Base-by-base conservation (phyloP, 2,329 filamentous ascomycete species). In the Phialophora expanda region DNA sequence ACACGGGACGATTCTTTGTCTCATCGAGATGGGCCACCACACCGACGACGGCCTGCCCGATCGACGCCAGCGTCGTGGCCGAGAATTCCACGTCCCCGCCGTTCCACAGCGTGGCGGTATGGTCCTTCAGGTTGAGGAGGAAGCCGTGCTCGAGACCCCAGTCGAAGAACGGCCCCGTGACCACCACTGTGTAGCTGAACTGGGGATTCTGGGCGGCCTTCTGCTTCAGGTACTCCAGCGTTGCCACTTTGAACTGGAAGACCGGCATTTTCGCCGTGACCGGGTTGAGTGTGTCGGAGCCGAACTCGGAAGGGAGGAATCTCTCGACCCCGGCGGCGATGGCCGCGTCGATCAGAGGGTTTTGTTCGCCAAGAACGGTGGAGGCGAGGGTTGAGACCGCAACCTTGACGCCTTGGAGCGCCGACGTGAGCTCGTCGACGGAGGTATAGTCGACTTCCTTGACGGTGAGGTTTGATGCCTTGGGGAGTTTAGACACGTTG, bases 1-100 rank as follows among this genome's bases (percentile, higher is more conserved):
- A 81, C 1, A 88, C 78, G 4, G 73, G 63, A 1, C 80, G 78
- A 71, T 89, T 87, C 73, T 80, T 65, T 1, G 86, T 87, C 72
- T 84, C 81, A 2, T 83, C 79, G 0, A 79, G 81, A 59, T 86
- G 78, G 7, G 71, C 64, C 1, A 87, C 73, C 1, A 86, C 76
- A 0, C 80, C 82, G 0, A 81, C 80, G 0, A 88, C 78, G 1
- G 80, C 83, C 24, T 81, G 76, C 0, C 75, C 85, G 17, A 87
- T 73, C 1, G 78, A 78, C 0, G 73, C 68, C 0, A 88, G 76
- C 0, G 79, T 84, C 0, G 85, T 85, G 9, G 79, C 62, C 56
- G 79, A 83, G 73, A 87, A 83, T 7, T 74, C 67, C 2, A 69
- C 66, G 34, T 86, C 77, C 0, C 87, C 86, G 0, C 81, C 82